Percentiles rank a stretch among this genome's conserved stretches.
Conservation (phyloP, 352 stramenopile species). For the Phytophthora ramorum region DNA sequence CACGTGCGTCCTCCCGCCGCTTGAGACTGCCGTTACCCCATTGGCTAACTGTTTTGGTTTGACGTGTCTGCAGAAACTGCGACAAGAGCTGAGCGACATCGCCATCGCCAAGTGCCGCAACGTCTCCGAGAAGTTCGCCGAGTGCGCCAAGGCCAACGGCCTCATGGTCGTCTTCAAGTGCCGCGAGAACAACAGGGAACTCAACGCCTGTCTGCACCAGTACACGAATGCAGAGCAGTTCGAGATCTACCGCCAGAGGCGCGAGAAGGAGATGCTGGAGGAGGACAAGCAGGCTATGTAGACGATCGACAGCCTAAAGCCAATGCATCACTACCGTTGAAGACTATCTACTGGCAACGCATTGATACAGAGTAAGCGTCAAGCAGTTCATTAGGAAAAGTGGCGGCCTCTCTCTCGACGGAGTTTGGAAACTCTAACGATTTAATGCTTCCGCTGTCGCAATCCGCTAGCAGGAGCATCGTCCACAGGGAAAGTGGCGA, state of each 20-base stretch:
- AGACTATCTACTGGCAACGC: too few species aligned
- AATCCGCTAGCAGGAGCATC: constrained; percentile 31
- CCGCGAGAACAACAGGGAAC: constrained; percentile 72
- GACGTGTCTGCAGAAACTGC: constrained; percentile 61
- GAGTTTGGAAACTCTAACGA: neutral
- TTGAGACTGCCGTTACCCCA: neutral
- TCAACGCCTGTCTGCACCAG: constrained; percentile 84
- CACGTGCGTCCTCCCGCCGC: constrained; percentile 50
- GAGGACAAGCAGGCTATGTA: constrained; percentile 18
- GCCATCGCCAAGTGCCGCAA: constrained; percentile 79
- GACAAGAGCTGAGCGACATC: constrained; percentile 84
- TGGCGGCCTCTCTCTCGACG: neutral
- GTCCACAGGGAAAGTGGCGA: constrained; percentile 42
- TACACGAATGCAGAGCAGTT: constrained; percentile 84
- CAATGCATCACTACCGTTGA: too few species aligned
- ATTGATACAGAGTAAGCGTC: constrained; percentile 4
- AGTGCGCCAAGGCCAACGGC: constrained; percentile 71
- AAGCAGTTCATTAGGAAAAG: constrained; percentile 29
- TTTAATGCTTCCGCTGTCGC: constrained; percentile 51
- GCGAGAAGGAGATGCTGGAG: constrained; percentile 56
- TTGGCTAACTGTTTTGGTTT: too few species aligned
- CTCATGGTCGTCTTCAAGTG: constrained; percentile 81
- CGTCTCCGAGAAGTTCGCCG: constrained; percentile 63
- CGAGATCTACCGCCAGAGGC: constrained; percentile 68
- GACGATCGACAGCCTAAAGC: neutral